These are phyloP conservation scores for Salix udensis DNA, from an alignment of 345 rosid genomes.

Conservation along the genomic window DNA sequence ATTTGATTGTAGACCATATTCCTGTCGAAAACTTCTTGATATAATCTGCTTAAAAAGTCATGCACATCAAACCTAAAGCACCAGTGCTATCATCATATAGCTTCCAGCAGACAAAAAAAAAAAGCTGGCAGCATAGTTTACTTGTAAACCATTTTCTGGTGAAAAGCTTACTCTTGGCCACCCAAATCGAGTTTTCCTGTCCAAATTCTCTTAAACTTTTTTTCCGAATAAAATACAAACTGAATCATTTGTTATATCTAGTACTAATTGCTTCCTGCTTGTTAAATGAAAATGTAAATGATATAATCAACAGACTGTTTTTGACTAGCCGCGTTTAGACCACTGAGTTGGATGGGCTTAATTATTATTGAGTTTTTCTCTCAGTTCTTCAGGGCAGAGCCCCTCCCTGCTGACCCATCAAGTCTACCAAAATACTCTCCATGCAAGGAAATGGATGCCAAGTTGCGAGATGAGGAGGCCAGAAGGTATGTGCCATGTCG, in stretches of 20 bases:
- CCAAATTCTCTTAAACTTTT: neutral
- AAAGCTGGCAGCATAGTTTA: neutral
- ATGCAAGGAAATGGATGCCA: slow-evolving; percentile 25
- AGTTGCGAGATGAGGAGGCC: slow-evolving; percentile 22
- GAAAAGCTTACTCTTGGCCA: neutral
- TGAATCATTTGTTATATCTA: neutral
- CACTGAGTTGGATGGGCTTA: neutral
- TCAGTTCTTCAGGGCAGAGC: slow-evolving; percentile 21
- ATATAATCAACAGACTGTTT: neutral
- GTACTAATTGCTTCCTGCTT: neutral
- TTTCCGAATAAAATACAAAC: too few relatives aligned
- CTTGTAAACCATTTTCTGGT: neutral
- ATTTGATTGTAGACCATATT: neutral
- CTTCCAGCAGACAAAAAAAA: neutral
- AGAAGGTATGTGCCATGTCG: slow-evolving; percentile 14
- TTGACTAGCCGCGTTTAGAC: neutral
- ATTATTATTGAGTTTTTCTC: neutral
- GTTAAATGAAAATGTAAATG: neutral
- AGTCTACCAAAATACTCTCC: slow-evolving; percentile 29
- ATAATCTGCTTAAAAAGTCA: neutral
- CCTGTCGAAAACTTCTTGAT: neutral
- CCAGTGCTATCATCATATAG: neutral
- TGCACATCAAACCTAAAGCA: neutral
- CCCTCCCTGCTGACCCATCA: slow-evolving; percentile 24
- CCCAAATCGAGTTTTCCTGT: neutral